These are phyloP conservation scores for Lolium perenne DNA, from an alignment of 176 grass and related monocot species.

Conservation along the genomic window DNA sequence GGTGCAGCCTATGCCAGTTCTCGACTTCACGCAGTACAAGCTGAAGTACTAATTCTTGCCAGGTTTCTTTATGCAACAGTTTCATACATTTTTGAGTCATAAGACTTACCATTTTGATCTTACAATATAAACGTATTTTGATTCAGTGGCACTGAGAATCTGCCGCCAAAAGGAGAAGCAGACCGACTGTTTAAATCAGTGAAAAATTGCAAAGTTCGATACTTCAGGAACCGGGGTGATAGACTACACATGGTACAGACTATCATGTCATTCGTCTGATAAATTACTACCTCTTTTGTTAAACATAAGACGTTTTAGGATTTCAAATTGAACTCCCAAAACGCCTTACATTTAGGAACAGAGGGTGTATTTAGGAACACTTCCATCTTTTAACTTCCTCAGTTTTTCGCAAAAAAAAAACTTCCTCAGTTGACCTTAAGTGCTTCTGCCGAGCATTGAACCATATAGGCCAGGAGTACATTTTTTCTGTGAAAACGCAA, in stretches of 20 bases:
- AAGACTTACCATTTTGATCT: not conserved
- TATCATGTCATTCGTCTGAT: not conserved
- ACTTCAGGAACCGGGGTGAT: slow-evolving; percentile 65
- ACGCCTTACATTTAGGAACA: too few relatives aligned
- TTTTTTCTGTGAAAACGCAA: too few relatives aligned
- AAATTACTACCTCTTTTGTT: not conserved
- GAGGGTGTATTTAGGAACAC: not conserved
- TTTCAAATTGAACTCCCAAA: too few relatives aligned
- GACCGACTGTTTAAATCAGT: slow-evolving; percentile 58
- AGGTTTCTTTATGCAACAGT: slow-evolving; percentile 47
- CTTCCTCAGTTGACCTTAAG: too few relatives aligned
- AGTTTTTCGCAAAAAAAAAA: too few relatives aligned
- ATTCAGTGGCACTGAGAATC: slow-evolving; percentile 64
- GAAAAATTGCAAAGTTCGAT: slow-evolving; percentile 68
- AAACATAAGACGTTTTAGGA: too few relatives aligned
- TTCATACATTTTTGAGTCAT: slow-evolving; percentile 1
- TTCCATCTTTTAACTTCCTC: not conserved
- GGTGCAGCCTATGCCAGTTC: slow-evolving; percentile 71
- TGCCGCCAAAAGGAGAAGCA: slow-evolving; percentile 68
- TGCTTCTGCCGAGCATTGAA: not conserved
- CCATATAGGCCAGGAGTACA: not conserved
- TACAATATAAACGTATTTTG: not conserved
- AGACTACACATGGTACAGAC: slow-evolving; percentile 62
- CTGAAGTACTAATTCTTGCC: slow-evolving; percentile 70
- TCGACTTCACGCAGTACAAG: slow-evolving; percentile 55